Conservation (phyloP, 495 filamentous ascomycete species). For the Aspergillus biplanus region DNA sequence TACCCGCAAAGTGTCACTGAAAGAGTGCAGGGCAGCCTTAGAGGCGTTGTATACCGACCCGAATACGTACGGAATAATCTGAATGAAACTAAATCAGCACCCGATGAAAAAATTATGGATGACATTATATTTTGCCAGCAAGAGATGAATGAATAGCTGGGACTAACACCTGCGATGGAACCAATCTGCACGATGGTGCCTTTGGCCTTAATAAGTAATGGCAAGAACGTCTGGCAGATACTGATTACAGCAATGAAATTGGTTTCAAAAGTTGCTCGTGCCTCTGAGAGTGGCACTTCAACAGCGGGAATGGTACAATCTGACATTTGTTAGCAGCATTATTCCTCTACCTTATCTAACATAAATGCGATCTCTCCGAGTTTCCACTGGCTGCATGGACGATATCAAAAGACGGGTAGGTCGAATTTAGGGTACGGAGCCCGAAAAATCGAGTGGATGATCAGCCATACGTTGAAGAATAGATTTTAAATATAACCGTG, state of each 20-base stretch:
- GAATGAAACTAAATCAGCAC: neutral
- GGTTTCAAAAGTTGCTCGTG: conserved; percentile 56
- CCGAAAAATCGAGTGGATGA: neutral
- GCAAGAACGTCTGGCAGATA: conserved; percentile 61
- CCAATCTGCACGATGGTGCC: conserved; percentile 67
- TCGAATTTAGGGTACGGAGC: neutral
- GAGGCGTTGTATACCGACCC: conserved; percentile 64
- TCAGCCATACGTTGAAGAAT: too few relatives aligned
- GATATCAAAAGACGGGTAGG: neutral
- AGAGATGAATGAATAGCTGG: neutral
- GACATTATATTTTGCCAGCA: too few relatives aligned
- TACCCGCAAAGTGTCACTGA: conserved; percentile 62
- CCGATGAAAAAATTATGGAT: too few relatives aligned
- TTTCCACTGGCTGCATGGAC: too few relatives aligned
- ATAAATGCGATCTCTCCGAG: too few relatives aligned
- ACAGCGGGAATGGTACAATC: conserved; percentile 66
- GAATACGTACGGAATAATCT: conserved; percentile 59
- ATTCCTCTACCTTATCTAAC: neutral
- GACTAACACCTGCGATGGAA: conserved; percentile 53
- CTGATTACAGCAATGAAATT: conserved; percentile 64
- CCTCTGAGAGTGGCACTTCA: conserved; percentile 56
- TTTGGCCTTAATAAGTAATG: conserved; percentile 59
- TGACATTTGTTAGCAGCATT: conserved; percentile 22
- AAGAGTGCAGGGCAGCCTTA: conserved; percentile 66
- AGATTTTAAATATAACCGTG: too few relatives aligned